Percentiles rank a stretch among this genome's conserved stretches.
Evolutionary conservation across 495 filamentous ascomycete genomes (phyloP).

Genomic region (Daldinia decipiens): DNA sequence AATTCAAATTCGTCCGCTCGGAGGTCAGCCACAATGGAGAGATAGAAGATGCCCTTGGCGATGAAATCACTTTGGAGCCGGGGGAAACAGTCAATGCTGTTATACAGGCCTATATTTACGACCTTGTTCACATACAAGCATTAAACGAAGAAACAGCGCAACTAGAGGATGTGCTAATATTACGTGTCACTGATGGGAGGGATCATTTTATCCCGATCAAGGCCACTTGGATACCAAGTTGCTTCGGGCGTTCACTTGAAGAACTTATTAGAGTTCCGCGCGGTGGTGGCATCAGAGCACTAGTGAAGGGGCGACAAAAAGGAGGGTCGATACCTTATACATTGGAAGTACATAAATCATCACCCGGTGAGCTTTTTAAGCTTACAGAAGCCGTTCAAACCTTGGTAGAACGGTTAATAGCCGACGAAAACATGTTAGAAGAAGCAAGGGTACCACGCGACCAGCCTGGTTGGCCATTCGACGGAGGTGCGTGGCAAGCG

Average conservation of each 20-base stretch:
- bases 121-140: slow-evolving; percentile 68
- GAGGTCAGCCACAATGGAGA: slow-evolving; percentile 20
- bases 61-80: slow-evolving; percentile 62
- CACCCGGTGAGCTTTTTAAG: slow-evolving; percentile 85
- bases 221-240: slow-evolving; percentile 81
- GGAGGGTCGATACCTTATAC: slow-evolving; percentile 57
- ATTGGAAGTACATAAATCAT: slow-evolving; percentile 55
- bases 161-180: slow-evolving; percentile 87
- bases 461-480: slow-evolving; percentile 80
- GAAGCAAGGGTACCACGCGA: slow-evolving; percentile 66
- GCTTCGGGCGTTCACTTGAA: slow-evolving; percentile 83
- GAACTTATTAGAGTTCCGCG: slow-evolving; percentile 87
- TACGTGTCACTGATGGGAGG: slow-evolving; percentile 84
- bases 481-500: slow-evolving; percentile 52
- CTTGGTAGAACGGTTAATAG: slow-evolving; percentile 76
- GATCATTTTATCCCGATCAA: slow-evolving; percentile 91
- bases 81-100: slow-evolving; percentile 81
- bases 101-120: slow-evolving; percentile 70
- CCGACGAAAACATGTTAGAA: slow-evolving; percentile 85
- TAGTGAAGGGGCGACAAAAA: slow-evolving; percentile 42
- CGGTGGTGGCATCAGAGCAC: slow-evolving; percentile 69
- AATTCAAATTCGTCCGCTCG: slow-evolving; percentile 66
- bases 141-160: slow-evolving; percentile 74
- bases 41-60: slow-evolving; percentile 36
- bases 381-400: slow-evolving; percentile 85